Evolutionary conservation across 192 early-diverging fungal species (phyloP).

Genomic region (Linderina pennispora): DNA sequence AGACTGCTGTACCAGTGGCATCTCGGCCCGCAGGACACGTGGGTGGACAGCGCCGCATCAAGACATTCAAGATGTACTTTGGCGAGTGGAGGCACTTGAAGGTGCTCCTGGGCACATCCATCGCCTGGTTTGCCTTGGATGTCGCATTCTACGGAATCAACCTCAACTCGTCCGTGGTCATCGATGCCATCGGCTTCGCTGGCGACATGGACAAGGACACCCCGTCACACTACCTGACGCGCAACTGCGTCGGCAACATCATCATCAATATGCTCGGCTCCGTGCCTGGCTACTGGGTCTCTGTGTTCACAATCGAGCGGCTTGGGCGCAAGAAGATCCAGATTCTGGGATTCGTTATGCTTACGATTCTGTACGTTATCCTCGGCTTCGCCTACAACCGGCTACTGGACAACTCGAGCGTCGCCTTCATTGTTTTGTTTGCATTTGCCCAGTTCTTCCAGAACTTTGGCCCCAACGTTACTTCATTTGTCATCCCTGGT

Average conservation of each 20-base stretch:
- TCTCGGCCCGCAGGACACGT: too few relatives aligned
- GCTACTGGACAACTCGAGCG: slow-evolving; percentile 49
- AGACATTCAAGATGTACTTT: slow-evolving; percentile 65
- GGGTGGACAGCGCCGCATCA: background rate
- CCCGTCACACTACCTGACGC: slow-evolving; percentile 44
- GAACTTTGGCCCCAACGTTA: slow-evolving; percentile 94
- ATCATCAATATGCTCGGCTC: slow-evolving; percentile 81
- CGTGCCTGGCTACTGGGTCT: slow-evolving; percentile 93
- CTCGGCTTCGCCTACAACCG: slow-evolving; percentile 63
- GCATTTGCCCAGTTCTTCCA: slow-evolving; percentile 68
- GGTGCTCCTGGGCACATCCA: slow-evolving; percentile 63
- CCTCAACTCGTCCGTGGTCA: slow-evolving; percentile 67
- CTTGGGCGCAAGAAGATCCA: slow-evolving; percentile 88
- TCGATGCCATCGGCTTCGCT: slow-evolving; percentile 60
- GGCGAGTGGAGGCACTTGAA: slow-evolving; percentile 72
- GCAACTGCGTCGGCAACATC: slow-evolving; percentile 78
- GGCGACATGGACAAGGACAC: slow-evolving; percentile 11
- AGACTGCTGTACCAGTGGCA: too few relatives aligned
- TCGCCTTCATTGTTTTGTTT: slow-evolving; percentile 61
- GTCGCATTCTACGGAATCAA: slow-evolving; percentile 76
- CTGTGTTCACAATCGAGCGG: slow-evolving; percentile 78
- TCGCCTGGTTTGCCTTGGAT: slow-evolving; percentile 71
- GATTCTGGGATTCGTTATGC: slow-evolving; percentile 72
- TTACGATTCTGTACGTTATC: slow-evolving; percentile 67
- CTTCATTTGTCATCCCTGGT: slow-evolving; percentile 77